Conservation (phyloP, 352 stramenopile genomes). For the Pythium folliculosum region DNA sequence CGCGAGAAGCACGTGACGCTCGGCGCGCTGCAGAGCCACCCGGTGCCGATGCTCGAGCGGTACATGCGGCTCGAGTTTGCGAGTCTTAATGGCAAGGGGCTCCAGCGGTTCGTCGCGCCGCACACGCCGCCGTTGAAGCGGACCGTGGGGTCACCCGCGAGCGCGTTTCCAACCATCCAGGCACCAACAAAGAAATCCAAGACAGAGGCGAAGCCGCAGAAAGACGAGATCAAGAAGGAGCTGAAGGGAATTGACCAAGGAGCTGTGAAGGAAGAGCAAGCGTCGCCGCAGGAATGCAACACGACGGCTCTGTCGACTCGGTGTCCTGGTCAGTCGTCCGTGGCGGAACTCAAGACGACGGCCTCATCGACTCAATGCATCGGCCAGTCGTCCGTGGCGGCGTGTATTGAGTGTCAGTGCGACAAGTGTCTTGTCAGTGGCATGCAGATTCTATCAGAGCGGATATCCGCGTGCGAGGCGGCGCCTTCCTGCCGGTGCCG, state of each 20-base stretch:
- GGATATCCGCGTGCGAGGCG: conserved; percentile 9
- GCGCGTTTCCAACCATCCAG: not conserved
- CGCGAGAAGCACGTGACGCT: not conserved
- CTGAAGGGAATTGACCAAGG: too few species aligned
- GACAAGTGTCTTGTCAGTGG: conserved; percentile 22
- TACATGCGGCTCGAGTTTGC: conserved; percentile 10
- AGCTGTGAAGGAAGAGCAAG: too few species aligned
- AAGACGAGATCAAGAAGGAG: not conserved
- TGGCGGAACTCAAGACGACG: too few species aligned
- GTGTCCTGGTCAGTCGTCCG: too few species aligned
- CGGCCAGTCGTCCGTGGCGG: not conserved
- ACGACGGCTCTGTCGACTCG: too few species aligned
- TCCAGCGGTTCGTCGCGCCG: conserved; percentile 2
- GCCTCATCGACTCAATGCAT: not conserved
- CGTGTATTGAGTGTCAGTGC: conserved; percentile 20
- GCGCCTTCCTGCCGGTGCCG: not conserved
- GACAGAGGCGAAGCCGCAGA: not conserved
- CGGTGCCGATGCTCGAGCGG: conserved; percentile 9
- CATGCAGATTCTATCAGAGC: conserved; percentile 21
- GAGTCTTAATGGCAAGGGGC: conserved; percentile 5
- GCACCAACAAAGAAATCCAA: not conserved
- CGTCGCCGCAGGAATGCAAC: too few species aligned
- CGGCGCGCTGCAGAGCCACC: conserved; percentile 18
- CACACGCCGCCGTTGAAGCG: not conserved
- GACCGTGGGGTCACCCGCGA: not conserved